Evolutionary conservation across 805 yeast species (phyloP).

Genomic region (Pichia exigua): DNA sequence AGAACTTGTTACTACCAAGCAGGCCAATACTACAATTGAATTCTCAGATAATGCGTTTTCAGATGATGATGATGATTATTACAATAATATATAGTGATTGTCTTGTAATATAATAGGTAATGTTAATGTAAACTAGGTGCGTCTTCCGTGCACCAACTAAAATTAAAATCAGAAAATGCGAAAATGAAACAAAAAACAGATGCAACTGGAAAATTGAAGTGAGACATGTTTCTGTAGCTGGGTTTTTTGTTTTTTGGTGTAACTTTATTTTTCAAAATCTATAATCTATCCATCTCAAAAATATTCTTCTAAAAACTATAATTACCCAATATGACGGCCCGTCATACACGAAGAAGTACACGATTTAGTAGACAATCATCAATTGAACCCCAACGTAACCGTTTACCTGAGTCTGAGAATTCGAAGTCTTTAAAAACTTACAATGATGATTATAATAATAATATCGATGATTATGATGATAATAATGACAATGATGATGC

Average conservation of each 20-base stretch:
- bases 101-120: too few species aligned
- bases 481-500: conserved; percentile 1
- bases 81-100: background rate
- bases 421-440: conserved; percentile 1
- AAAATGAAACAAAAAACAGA: too few species aligned
- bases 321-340: background rate
- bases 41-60: conserved; percentile 12
- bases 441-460: conserved; percentile 14
- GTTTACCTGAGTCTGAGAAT: background rate
- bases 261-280: background rate
- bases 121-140: too few species aligned
- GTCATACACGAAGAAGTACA: background rate
- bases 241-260: background rate
- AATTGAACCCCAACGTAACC: background rate
- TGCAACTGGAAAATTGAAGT: too few species aligned
- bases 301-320: too few species aligned
- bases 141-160: background rate
- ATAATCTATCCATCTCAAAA: too few species aligned
- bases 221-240: background rate
- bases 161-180: too few species aligned
- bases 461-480: conserved; percentile 8
- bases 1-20: background rate
- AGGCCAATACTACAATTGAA: background rate
- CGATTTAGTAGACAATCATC: background rate
- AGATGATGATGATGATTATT: conserved; percentile 8